A percentile compares a stretch with the other conserved stretches of the same genome.
phyloP scores from a whole-genome alignment of 768 basidiomycete genomes.

The Sporobolomyces pararoseus region DNA sequence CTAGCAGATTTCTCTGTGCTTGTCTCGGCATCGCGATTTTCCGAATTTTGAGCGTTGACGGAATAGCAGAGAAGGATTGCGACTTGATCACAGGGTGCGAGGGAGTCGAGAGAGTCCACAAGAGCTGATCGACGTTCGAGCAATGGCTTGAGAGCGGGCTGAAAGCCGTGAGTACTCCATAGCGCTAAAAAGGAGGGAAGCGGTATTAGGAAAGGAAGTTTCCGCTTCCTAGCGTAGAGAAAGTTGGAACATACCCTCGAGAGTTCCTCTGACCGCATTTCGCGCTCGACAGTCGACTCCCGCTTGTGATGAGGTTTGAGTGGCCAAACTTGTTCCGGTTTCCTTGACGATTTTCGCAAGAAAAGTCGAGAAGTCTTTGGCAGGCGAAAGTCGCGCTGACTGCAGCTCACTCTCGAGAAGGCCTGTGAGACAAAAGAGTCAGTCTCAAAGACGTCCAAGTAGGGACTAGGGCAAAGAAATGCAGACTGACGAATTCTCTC shows the following conservation, averaged over 20 bases:
- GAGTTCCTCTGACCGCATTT: no score
- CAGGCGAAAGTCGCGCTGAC: neutral
- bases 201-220: no score
- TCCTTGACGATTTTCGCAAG: neutral
- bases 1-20: no score
- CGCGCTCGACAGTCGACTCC: no score
- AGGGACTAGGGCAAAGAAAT: no score
- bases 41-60: neutral
- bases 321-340: no score
- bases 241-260: no score
- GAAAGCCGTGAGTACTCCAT: neutral
- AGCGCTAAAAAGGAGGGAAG: neutral
- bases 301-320: no score
- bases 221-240: no score
- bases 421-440: no score
- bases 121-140: neutral
- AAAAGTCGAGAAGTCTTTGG: neutral
- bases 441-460: no score
- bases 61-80: neutral
- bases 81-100: neutral
- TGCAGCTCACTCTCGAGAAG: neutral
- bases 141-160: neutral
- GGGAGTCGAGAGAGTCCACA: neutral
- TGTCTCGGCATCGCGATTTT: no score
- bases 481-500: conserved; percentile 1